Percentiles rank a stretch among this genome's conserved stretches.
These are phyloP conservation scores for Erythrophleum fordii DNA, from an alignment of 306 rosid species.

Conservation along the genomic window DNA sequence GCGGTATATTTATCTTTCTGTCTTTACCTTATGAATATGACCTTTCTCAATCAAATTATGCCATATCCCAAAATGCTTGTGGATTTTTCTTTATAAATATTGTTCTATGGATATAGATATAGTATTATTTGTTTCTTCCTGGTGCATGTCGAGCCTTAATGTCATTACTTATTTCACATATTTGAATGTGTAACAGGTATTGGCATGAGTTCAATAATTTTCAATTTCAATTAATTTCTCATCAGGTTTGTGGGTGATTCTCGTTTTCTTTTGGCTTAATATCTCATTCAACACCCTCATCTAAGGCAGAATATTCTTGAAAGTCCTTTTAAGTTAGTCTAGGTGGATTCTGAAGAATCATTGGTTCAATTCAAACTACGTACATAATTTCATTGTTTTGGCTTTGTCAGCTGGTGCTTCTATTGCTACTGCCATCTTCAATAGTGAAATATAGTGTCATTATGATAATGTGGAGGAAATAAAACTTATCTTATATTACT, in stretches of 20 bases:
- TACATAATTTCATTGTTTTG: neutral
- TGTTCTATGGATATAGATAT: neutral
- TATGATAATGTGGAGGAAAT: slow-evolving; percentile 10
- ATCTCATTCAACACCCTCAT: neutral
- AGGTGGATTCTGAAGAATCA: slow-evolving; percentile 1
- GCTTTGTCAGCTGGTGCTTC: neutral
- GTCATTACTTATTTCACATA: slow-evolving; percentile 33
- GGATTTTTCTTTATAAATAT: neutral
- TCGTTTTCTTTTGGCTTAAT: slow-evolving; percentile 19
- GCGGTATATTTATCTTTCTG: slow-evolving; percentile 58
- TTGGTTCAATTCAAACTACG: neutral
- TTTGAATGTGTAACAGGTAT: slow-evolving; percentile 66
- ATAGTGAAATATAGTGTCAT: neutral
- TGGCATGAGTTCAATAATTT: slow-evolving; percentile 97
- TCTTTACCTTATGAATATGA: slow-evolving; percentile 27
- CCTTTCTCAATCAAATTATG: slow-evolving; percentile 33
- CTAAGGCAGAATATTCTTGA: neutral
- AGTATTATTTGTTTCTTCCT: slow-evolving; percentile 11
- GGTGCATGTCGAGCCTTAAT: slow-evolving; percentile 29
- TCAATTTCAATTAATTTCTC: slow-evolving; percentile 89
- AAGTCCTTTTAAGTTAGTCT: slow-evolving; percentile 5
- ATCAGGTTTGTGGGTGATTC: slow-evolving; percentile 66
- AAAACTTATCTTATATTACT: slow-evolving; percentile 10
- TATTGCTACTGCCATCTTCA: slow-evolving; percentile 5
- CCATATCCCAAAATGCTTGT: slow-evolving; percentile 4